phyloP scores from a whole-genome alignment of 306 rosid species.

The Crotalaria pallida region DNA sequence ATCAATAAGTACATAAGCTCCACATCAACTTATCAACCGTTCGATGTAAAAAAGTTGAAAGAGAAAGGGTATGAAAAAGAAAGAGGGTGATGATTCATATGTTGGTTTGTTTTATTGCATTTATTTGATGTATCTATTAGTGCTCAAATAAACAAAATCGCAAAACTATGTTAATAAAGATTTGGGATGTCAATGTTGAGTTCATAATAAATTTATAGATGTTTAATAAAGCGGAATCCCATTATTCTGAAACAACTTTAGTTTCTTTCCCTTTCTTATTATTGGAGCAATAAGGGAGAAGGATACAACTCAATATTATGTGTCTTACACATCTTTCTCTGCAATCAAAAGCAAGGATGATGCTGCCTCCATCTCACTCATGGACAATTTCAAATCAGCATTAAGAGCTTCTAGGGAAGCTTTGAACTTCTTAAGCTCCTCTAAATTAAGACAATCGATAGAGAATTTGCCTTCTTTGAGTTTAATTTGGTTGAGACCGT shows the following conservation, averaged over 20 bases:
- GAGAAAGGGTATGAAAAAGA: too few relatives aligned
- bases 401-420: neutral
- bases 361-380: slow-evolving; percentile 2
- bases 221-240: neutral
- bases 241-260: neutral
- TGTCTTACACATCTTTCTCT: neutral
- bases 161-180: neutral
- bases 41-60: too few relatives aligned
- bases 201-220: neutral
- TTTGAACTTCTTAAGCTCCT: slow-evolving; percentile 25
- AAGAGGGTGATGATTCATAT: too few relatives aligned
- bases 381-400: too few relatives aligned
- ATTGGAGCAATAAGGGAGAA: neutral
- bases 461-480: slow-evolving; percentile 34
- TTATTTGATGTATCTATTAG: too few relatives aligned
- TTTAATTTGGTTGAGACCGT: neutral
- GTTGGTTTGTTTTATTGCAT: too few relatives aligned
- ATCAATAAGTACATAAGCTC: too few relatives aligned
- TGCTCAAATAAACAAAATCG: neutral
- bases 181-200: neutral
- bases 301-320: neutral
- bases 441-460: slow-evolving; percentile 16
- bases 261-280: neutral
- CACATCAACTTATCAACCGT: too few relatives aligned
- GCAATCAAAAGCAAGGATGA: slow-evolving; percentile 1